Evolutionary conservation across 306 rosid genomes (phyloP).

Genomic region (Hippophae rhamnoides): DNA sequence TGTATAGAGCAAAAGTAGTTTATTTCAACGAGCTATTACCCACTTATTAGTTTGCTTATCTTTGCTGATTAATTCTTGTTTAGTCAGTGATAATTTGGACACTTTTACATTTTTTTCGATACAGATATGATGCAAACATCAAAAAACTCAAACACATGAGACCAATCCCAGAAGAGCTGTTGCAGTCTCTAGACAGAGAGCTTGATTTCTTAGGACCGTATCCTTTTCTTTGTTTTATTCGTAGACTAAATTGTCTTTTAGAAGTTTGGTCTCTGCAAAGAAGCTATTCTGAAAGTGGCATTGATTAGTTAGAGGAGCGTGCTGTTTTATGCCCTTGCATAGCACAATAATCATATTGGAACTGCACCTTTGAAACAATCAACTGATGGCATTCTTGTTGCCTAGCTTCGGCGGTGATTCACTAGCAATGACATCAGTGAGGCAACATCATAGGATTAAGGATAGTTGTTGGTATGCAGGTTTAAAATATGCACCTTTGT

Average conservation of each 20-base stretch:
- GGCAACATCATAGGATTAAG: background rate
- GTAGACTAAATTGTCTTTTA: background rate
- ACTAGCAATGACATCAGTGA: background rate
- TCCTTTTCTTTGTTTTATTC: slow-evolving; percentile 32
- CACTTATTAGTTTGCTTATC: background rate
- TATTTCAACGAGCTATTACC: background rate
- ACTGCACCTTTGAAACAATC: too few species aligned
- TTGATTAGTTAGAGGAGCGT: too few species aligned
- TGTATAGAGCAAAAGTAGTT: background rate
- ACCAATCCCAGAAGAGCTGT: slow-evolving; percentile 47
- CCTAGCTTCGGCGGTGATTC: too few species aligned
- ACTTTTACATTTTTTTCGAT: slow-evolving; percentile 20
- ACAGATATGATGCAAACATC: slow-evolving; percentile 55
- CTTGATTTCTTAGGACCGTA: slow-evolving; percentile 91
- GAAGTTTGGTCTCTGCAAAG: background rate
- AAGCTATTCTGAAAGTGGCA: too few species aligned
- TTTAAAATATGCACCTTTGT: slow-evolving; percentile 6
- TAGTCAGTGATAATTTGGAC: slow-evolving; percentile 3
- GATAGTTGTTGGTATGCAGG: background rate
- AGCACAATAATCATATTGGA: too few species aligned
- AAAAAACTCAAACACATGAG: slow-evolving; percentile 69
- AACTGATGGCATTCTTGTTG: too few species aligned
- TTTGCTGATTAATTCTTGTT: background rate
- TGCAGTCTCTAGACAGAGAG: slow-evolving; percentile 43
- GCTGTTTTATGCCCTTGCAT: too few species aligned